These are phyloP conservation scores for Phalaenopsis hybrid DNA, from an alignment of 116 monocot species.

Conservation along the genomic window DNA sequence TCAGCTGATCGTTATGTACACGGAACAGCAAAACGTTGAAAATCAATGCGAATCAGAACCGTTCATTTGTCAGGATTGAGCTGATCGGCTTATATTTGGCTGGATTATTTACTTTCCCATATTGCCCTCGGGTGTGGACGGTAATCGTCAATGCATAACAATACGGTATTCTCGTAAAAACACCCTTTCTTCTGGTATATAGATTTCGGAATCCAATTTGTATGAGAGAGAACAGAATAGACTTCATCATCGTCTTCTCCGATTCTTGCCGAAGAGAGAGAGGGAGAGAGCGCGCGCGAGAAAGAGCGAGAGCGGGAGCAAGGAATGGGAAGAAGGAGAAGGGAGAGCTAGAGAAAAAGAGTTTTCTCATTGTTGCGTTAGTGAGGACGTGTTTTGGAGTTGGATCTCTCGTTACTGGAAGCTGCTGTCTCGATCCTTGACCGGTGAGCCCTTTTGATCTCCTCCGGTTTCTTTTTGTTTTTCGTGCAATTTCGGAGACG, in stretches of 20 bases:
- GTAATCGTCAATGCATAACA: background rate
- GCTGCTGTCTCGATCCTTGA: slow-evolving; percentile 5
- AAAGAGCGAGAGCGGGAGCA: background rate
- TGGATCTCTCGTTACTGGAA: slow-evolving; percentile 10
- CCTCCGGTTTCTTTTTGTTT: background rate
- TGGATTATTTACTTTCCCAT: background rate
- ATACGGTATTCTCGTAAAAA: slow-evolving; percentile 2
- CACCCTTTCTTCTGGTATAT: background rate
- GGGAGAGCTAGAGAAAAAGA: slow-evolving; percentile 1
- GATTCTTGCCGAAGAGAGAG: background rate
- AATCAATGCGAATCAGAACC: background rate
- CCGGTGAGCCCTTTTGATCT: slow-evolving; percentile 19
- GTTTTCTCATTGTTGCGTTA: background rate
- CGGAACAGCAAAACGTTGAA: background rate
- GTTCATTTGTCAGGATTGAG: background rate
- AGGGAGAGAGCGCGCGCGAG: background rate
- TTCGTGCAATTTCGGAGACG: slow-evolving; percentile 4
- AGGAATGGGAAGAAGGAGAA: background rate
- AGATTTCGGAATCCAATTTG: slow-evolving; percentile 1
- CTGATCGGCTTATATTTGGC: background rate
- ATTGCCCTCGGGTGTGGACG: background rate
- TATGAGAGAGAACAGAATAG: slow-evolving; percentile 1
- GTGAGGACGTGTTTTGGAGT: background rate
- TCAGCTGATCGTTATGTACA: background rate
- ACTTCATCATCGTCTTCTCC: slow-evolving; percentile 4